A percentile compares a stretch with the other conserved stretches of the same genome.
Evolutionary conservation across 1,284 basidiomycete genomes (phyloP).

Genomic region (Testicularia cyperi): DNA sequence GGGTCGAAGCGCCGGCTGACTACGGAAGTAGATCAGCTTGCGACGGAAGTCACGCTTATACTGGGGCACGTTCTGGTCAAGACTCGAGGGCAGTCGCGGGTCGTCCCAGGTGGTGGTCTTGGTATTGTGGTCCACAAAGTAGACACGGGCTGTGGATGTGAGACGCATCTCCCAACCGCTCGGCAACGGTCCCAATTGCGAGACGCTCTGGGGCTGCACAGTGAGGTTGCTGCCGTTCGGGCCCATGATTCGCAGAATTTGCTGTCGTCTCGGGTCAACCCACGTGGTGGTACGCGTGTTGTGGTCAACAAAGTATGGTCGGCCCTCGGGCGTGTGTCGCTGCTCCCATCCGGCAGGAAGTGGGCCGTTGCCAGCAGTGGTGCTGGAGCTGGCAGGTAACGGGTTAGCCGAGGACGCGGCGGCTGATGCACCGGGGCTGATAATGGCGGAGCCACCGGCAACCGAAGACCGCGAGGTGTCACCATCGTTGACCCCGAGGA

Average conservation of each 20-base stretch:
- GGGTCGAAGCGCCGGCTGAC: slow-evolving; percentile 86
- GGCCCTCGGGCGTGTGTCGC: slow-evolving; percentile 91
- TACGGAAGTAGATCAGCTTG: slow-evolving; percentile 98
- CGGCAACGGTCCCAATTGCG: slow-evolving; percentile 89
- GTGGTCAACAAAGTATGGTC: slow-evolving; percentile 91
- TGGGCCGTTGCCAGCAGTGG: slow-evolving; percentile 77
- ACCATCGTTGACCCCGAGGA: slow-evolving; percentile 56
- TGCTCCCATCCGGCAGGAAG: slow-evolving; percentile 98
- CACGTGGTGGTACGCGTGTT: slow-evolving; percentile 95
- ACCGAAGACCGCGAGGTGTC: slow-evolving; percentile 29
- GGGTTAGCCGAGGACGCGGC: slow-evolving; percentile 24
- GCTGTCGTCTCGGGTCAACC: slow-evolving; percentile 92
- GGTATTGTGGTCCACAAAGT: slow-evolving; percentile 94
- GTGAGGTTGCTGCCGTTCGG: slow-evolving; percentile 77
- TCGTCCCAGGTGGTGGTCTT: slow-evolving; percentile 97
- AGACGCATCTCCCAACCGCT: slow-evolving; percentile 98
- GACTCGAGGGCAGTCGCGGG: slow-evolving; percentile 74
- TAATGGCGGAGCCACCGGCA: slow-evolving; percentile 20
- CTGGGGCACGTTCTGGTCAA: slow-evolving; percentile 94
- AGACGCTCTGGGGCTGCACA: slow-evolving; percentile 76
- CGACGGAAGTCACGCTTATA: slow-evolving; percentile 99
- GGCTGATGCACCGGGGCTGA: slow-evolving; percentile 20
- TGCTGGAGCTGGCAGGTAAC: slow-evolving; percentile 58
- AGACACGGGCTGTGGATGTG: slow-evolving; percentile 86
- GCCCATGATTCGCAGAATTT: slow-evolving; percentile 80